Base-by-base conservation (phyloP, 495 filamentous ascomycete species). In the Xanthoparmelia taractica region DNA sequence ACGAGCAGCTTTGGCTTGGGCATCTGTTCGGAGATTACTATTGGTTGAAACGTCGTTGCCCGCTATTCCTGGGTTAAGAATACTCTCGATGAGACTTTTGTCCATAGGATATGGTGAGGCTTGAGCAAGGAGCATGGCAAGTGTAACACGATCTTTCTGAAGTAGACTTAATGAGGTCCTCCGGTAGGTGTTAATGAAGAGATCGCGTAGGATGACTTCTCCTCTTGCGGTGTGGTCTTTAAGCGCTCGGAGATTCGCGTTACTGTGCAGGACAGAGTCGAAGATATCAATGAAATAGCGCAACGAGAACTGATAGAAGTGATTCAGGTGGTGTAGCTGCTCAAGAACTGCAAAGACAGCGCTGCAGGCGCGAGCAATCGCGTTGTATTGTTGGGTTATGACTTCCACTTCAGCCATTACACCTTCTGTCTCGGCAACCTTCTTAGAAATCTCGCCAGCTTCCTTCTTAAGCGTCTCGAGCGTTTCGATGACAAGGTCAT, bases 251-350 rank as follows among this genome's bases (percentile, higher is more conserved):
- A 96, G 81, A 33, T 82, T 82, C 68, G 87, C 87, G 74, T 94
- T 94, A 60, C 84, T 80, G 68, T 87, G 88, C 25, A 99, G 83
- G 41, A 99, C 93, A 1, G 89, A 86, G 71, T 95, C 85, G 83
- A 99, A 97, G 67, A 99, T 99, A 70, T 96, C 90, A 20, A 94
- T 82, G 74, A 99, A 99, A 75, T 93, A 98, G 77, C 96, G 92
- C 56, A 99, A 81, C 27, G 95, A 97, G 81, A 99, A 97, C 69
- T 97, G 94, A 73, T 99, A 99, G 78, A 97, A 97, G 79, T 97
- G 95, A 72, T 99, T 96, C 73, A 99, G 85, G 70, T 96, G 93
- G 72, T 96, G 92, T 54, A 99, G 86, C 73, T 97, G 93, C 76
- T 97, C 95, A 56, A 99, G 80, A 33, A 97, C 90, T 25, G 94